These are phyloP conservation scores for Chimonanthus praecox DNA, from an alignment of 164 flowering plant species.

Conservation along the genomic window DNA sequence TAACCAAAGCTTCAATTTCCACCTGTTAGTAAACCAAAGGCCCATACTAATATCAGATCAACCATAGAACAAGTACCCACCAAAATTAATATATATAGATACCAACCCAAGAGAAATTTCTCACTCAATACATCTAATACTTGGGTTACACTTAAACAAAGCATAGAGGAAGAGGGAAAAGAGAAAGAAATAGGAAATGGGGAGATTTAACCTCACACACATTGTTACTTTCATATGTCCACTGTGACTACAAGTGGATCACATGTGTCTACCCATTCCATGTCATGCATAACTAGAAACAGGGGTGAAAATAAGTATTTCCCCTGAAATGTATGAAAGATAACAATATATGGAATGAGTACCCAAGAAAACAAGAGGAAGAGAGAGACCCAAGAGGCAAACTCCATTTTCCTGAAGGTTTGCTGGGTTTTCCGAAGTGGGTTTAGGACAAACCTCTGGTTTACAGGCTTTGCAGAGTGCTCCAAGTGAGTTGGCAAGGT, in stretches of 20 bases:
- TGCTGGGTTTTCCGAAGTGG: not conserved
- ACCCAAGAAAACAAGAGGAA: not conserved
- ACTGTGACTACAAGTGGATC: no score
- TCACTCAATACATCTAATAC: not conserved
- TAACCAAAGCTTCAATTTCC: conserved; percentile 73
- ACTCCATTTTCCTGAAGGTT: not conserved
- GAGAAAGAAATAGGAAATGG: not conserved
- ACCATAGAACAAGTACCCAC: not conserved
- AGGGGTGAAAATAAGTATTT: no score
- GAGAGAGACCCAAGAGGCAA: not conserved
- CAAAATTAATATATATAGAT: not conserved
- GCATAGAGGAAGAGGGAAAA: not conserved
- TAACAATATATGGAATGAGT: no score
- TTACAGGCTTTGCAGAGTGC: conserved; percentile 78
- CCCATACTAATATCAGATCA: not conserved
- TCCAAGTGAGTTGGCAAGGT: conserved; percentile 62
- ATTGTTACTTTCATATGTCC: not conserved
- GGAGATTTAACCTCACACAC: not conserved
- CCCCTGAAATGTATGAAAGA: no score
- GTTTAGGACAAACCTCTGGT: conserved; percentile 54
- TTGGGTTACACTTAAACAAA: no score
- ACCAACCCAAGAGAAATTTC: not conserved
- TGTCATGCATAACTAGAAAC: not conserved
- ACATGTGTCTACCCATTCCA: no score
- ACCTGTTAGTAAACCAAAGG: conserved; percentile 36